Base-by-base conservation (phyloP, 148 eudicot genomes). In the Camellia sinensis region DNA sequence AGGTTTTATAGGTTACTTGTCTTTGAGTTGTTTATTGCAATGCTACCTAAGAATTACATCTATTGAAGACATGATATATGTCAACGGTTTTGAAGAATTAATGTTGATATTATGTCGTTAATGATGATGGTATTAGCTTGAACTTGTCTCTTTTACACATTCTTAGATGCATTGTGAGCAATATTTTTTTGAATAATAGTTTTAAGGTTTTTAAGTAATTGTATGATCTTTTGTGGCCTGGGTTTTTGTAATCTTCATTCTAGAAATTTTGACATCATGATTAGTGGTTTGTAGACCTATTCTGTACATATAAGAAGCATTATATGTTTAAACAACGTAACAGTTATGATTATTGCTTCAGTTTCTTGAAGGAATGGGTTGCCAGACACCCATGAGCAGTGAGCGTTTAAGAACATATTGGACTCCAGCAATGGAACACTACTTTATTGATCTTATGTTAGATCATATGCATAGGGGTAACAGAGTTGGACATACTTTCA, bases 361-460 rank as follows among this genome's bases (percentile, higher is more conserved):
- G 17, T 77, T 63, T 29, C 37, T 45, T 46, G 60, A 48, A 63
- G 62, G 21, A 65, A 65, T 77, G 79, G 71, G 48, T 37, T 13
- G 79, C 71, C 79, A 50, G 65, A 65, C 29, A 46, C 22, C 79
- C 50, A 14, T 46, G 37, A 64, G 29, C 48, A 48, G 46, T 77
- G 79, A 77, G 6, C 15, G 46, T 46, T 64, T 29, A 9, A 76
- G 79, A 21, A 63, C 6, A 21, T 63, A 63, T 65, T 77, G 79
- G 79, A 77, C 79, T 0, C 79, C 79, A 14, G 50, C 60, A 46
- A 77, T 77, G 79, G 79, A 77, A 15, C 21, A 61, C 3, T 65
- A 65, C 40, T 77, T 77, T 65, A 29, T 77, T 77, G 79, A 77
- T 50, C 79, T 77, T 65, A 48, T 77, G 71, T 37, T 77, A 50